Base-by-base conservation (phyloP, 2,329 filamentous ascomycete genomes). In the Cladosporium sp. region DNA sequence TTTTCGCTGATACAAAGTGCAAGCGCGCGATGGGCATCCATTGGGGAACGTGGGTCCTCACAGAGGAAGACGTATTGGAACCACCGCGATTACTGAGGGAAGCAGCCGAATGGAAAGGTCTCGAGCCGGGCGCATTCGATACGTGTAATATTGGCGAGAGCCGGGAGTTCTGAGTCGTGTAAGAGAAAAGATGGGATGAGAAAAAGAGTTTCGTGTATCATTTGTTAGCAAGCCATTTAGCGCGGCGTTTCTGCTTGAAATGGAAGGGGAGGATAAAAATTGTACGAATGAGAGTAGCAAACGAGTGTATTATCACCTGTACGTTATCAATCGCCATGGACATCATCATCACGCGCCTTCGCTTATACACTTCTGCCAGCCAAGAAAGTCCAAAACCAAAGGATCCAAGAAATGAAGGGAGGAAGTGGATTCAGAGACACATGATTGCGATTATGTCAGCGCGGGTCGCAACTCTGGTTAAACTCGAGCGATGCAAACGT, bases 21-120 rank as follows among this genome's bases (percentile, higher is more conserved):
- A 83, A 86, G 72, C 82, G 80, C 21, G 93, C 93, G 26, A 83
- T 97, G 80, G 93, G 87, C 1, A 97, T 97, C 71, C 94, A 97
- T 75, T 97, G 93, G 93, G 93, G 93, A 2, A 83, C 82, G 7
- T 97, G 93, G 92, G 89, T 91, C 0, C 78, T 97, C 71, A 97
- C 93, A 0, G 84, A 87, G 67, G 94, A 98, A 78, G 90, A 93
- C 66, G 90, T 96, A 1, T 77, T 93, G 65, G 93, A 97, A 79
- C 94, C 94, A 55, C 92, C 93, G 1, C 80, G 77, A 76, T 79
- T 91, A 75, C 79, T 97, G 67, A 89, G 84, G 77, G 83, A 91
- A 75, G 93, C 93, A 2, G 78, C 97, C 75, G 84, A 81, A 72
- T 85, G 83, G 72, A 88, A 88, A 72, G 87, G 86, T 0, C 75